Percentiles rank a stretch among this genome's conserved stretches.
phyloP scores from a whole-genome alignment of 768 basidiomycete species.

The Russula lepida region DNA sequence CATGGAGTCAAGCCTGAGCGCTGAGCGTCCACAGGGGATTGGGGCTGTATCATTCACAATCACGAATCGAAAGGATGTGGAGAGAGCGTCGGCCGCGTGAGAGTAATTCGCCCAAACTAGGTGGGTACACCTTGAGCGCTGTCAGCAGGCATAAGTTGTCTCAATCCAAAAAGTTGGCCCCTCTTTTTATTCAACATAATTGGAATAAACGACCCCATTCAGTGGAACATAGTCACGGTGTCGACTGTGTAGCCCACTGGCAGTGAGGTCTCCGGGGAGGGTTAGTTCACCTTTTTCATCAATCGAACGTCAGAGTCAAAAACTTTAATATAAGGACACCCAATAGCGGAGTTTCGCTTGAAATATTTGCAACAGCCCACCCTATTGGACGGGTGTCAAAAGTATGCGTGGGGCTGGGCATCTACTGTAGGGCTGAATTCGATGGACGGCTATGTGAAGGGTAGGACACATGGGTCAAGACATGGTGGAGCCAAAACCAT shows the following conservation, averaged over 20 bases:
- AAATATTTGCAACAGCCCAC: no score
- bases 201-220: neutral
- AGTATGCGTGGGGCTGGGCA: no score
- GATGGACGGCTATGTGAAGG: no score
- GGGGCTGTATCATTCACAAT: neutral
- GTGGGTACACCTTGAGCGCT: no score
- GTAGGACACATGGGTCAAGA: no score
- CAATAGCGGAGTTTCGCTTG: no score
- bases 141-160: neutral
- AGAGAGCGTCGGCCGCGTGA: neutral
- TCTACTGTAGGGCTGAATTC: no score
- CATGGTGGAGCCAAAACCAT: no score
- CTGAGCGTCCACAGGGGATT: neutral
- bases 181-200: neutral
- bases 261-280: neutral
- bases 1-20: neutral
- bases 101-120: no score
- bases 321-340: neutral
- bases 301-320: neutral
- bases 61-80: neutral
- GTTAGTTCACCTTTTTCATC: neutral
- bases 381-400: neutral
- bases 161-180: neutral
- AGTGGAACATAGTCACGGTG: no score
- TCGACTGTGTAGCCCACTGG: neutral